Conservation (phyloP, 148 eudicot species). For the Talinum fruticosum region DNA sequence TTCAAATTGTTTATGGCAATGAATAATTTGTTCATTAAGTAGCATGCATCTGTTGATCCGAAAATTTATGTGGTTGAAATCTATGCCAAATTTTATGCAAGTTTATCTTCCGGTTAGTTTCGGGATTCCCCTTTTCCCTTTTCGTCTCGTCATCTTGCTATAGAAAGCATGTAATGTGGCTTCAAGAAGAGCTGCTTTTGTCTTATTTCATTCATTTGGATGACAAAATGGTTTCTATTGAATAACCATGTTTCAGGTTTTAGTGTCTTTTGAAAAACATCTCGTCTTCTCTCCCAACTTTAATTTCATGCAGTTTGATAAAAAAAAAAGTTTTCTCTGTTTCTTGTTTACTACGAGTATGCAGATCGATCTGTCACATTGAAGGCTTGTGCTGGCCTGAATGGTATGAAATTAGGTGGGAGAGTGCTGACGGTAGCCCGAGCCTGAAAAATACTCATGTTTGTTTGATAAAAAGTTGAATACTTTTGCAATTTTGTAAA, state of each 20-base stretch:
- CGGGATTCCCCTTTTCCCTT: not conserved
- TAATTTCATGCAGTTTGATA: too few species aligned
- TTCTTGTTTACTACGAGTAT: constrained; percentile 48
- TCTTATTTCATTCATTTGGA: not conserved
- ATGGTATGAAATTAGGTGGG: constrained; percentile 83
- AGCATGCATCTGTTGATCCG: not conserved
- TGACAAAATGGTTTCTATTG: not conserved
- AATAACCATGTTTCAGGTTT: not conserved
- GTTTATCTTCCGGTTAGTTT: not conserved
- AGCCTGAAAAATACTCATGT: too few species aligned
- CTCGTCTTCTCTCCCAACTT: not conserved
- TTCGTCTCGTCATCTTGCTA: not conserved
- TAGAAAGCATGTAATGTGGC: not conserved
- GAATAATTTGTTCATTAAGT: not conserved
- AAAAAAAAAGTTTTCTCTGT: too few species aligned
- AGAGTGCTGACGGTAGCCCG: constrained; percentile 67
- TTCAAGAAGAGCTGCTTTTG: not conserved
- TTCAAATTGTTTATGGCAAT: not conserved
- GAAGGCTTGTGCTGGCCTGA: constrained; percentile 87
- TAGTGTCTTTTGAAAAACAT: not conserved
- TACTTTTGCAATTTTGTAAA: too few species aligned
- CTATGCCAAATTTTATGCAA: not conserved
- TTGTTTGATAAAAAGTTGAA: too few species aligned
- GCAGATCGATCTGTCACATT: constrained; percentile 65
- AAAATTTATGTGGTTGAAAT: not conserved